phyloP scores from a whole-genome alignment of 805 yeast species.

The Hanseniaspora taiwanica region DNA sequence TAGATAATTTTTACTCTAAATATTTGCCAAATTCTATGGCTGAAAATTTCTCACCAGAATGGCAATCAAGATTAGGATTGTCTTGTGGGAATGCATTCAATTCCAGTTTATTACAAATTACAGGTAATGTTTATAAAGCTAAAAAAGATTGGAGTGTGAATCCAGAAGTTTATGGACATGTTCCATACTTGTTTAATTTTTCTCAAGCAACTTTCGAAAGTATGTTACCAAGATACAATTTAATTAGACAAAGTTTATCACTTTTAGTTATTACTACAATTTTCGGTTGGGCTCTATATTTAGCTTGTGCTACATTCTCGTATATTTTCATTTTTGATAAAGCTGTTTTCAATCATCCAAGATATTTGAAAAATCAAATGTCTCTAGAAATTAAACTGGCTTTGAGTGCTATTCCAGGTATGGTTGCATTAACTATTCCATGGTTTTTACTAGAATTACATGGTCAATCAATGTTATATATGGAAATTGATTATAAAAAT shows the following conservation, averaged over 20 bases:
- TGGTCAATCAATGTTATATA: slow-evolving; percentile 73
- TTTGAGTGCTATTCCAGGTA: slow-evolving; percentile 66
- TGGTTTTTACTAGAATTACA: slow-evolving; percentile 77
- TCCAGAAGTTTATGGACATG: slow-evolving; percentile 43
- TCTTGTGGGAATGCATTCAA: slow-evolving; percentile 15
- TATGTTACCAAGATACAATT: slow-evolving; percentile 54
- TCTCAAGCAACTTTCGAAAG: slow-evolving; percentile 51
- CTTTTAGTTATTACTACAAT: slow-evolving; percentile 57
- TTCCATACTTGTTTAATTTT: slow-evolving; percentile 46
- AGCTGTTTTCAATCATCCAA: slow-evolving; percentile 86
- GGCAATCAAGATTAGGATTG: slow-evolving; percentile 12
- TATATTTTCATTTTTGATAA: slow-evolving; percentile 74
- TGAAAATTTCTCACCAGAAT: slow-evolving; percentile 20
- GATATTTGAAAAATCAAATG: slow-evolving; percentile 90
- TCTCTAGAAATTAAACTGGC: slow-evolving; percentile 72
- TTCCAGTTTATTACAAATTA: slow-evolving; percentile 11
- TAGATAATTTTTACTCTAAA: slow-evolving; percentile 65
- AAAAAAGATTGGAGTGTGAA: slow-evolving; percentile 5
- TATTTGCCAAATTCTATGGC: slow-evolving; percentile 47
- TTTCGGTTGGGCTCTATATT: slow-evolving; percentile 80
- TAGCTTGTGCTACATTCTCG: slow-evolving; percentile 61
- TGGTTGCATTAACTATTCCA: slow-evolving; percentile 81
- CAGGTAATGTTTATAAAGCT: slow-evolving; percentile 1
- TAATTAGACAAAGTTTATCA: slow-evolving; percentile 57
- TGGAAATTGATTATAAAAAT: slow-evolving; percentile 42